Conservation (phyloP, 1,284 basidiomycete genomes). For the Marasmius oreades region DNA sequence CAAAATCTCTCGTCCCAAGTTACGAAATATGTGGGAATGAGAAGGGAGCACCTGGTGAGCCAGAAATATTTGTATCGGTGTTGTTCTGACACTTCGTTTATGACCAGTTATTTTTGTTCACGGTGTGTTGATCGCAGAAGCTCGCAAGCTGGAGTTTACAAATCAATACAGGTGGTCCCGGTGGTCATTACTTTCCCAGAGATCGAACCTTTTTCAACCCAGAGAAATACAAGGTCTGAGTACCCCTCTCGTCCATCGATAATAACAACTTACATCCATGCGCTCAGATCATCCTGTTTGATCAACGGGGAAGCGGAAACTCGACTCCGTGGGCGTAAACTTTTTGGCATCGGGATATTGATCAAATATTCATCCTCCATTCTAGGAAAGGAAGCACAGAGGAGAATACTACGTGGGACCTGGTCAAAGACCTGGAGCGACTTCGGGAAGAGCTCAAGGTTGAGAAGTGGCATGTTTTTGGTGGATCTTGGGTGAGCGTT, state of each 20-base stretch:
- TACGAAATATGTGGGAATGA: conserved; percentile 80
- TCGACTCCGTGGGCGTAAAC: conserved; percentile 78
- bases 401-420: conserved; percentile 93
- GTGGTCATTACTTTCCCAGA: conserved; percentile 59
- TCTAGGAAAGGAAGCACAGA: conserved; percentile 67
- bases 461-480: conserved; percentile 89
- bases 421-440: conserved; percentile 89
- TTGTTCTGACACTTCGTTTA: background rate
- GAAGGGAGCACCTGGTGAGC: conserved; percentile 67
- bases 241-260: background rate
- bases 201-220: conserved; percentile 84
- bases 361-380: background rate
- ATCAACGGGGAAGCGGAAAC: conserved; percentile 84
- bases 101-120: conserved; percentile 76
- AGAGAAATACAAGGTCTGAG: conserved; percentile 67
- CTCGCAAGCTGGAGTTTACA: background rate
- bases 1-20: conserved; percentile 36
- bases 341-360: conserved; percentile 8
- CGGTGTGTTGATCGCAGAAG: conserved; percentile 34
- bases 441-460: conserved; percentile 69
- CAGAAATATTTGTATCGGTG: background rate
- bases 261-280: conserved; percentile 10
- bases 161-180: conserved; percentile 55
- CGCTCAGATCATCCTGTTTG: conserved; percentile 70
- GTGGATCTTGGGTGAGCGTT: conserved; percentile 76